Evolutionary conservation across 192 early-diverging fungal genomes (phyloP).

Genomic region (Gaertneriomyces semiglobifer): DNA sequence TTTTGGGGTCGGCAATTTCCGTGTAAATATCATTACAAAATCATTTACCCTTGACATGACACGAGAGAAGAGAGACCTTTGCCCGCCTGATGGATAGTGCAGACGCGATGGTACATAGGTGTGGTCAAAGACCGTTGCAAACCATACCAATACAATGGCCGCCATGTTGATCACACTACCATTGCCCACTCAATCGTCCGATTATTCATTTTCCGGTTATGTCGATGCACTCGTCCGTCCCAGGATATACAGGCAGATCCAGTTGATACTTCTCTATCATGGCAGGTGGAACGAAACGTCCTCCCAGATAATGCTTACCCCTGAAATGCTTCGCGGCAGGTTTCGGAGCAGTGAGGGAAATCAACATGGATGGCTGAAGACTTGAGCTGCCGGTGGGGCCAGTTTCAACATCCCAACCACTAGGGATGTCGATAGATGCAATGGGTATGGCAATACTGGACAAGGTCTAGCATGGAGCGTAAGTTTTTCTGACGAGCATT

Average conservation of each 20-base stretch:
- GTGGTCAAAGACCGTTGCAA: too few relatives aligned
- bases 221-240: slow-evolving; percentile 57
- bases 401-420: slow-evolving; percentile 89
- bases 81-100: too few relatives aligned
- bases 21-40: too few relatives aligned
- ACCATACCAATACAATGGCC: too few relatives aligned
- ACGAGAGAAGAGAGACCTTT: too few relatives aligned
- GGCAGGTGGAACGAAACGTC: slow-evolving; percentile 79
- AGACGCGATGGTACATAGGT: too few relatives aligned
- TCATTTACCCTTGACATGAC: too few relatives aligned
- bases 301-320: slow-evolving; percentile 75
- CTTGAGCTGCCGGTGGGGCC: slow-evolving; percentile 52
- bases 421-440: slow-evolving; percentile 86
- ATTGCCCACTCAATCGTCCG: too few relatives aligned
- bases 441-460: slow-evolving; percentile 40
- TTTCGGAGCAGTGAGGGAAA: slow-evolving; percentile 94
- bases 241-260: slow-evolving; percentile 67
- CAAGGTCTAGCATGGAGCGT: background rate
- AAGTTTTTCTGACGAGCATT: background rate
- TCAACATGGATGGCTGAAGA: slow-evolving; percentile 75
- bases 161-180: too few relatives aligned
- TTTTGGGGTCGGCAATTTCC: too few relatives aligned
- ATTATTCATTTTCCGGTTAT: background rate
- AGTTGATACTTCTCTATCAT: slow-evolving; percentile 67
- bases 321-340: slow-evolving; percentile 63